Conservation (phyloP, 495 filamentous ascomycete species). For the Acidomyces sp. region DNA sequence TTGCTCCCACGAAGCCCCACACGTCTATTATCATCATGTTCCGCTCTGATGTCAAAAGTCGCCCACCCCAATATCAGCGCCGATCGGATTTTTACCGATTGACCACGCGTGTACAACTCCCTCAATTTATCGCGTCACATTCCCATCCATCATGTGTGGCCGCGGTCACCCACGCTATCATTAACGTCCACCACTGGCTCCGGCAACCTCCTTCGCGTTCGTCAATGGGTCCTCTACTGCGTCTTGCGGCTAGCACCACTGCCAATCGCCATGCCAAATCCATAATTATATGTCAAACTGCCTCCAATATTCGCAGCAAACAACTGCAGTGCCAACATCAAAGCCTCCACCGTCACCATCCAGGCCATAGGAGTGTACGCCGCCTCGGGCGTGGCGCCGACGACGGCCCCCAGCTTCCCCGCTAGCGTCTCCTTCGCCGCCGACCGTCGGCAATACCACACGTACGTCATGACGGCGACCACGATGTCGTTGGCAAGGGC, state of each 20-base stretch:
- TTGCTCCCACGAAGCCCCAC: too few species aligned
- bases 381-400: slow-evolving; percentile 5
- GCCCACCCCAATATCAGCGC: too few species aligned
- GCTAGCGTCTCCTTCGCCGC: slow-evolving; percentile 3
- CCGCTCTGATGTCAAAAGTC: too few species aligned
- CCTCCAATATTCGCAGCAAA: slow-evolving; percentile 17
- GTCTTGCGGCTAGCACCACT: slow-evolving; percentile 11
- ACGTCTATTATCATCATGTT: too few species aligned
- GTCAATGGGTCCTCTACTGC: slow-evolving; percentile 12
- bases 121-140: too few species aligned
- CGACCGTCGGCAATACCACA: slow-evolving; percentile 12
- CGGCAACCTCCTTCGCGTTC: too few species aligned
- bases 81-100: too few species aligned
- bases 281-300: slow-evolving; percentile 16
- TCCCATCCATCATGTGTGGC: too few species aligned
- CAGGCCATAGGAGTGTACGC: slow-evolving; percentile 12
- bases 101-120: too few species aligned
- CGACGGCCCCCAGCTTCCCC: slow-evolving; percentile 14
- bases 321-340: slow-evolving; percentile 8
- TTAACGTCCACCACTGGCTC: too few species aligned
- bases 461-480: slow-evolving; percentile 6
- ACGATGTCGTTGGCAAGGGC: slow-evolving; percentile 18
- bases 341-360: slow-evolving; percentile 16
- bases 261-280: slow-evolving; percentile 14
- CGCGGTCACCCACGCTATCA: too few species aligned